Base-by-base conservation (phyloP, 108 stramenopile genomes). In the Cylindrotheca closterium region DNA sequence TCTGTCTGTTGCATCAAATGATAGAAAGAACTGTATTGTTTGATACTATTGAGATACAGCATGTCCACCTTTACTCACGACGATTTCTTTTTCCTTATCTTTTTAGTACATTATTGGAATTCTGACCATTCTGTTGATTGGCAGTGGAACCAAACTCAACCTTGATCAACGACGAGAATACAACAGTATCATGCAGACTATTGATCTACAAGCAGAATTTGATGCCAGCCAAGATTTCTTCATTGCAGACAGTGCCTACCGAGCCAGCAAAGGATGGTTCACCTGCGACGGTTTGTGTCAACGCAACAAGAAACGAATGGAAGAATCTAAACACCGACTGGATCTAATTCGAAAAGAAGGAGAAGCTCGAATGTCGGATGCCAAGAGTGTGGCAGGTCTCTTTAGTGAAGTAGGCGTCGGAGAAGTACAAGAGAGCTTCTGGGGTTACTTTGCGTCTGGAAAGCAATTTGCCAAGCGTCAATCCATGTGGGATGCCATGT, bases 401-500 rank as follows among this genome's bases (percentile, higher is more conserved):
- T 87, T 82, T 48, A 80, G 78, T 5, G 94, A 95, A 65, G 75
- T 95, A 1, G 94, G 91, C 1, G 87, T 95, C 15, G 79, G 73
- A 8, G 93, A 95, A 71, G 89, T 85, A 8, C 81, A 81, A 63
- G 93, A 95, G 71, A 71, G 70, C 25, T 95, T 95, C 69, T 95
- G 93, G 93, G 66, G 73, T 3, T 92, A 92, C 60, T 91, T 92
- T 57, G n/a, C 65, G 12, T n/a, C 55, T 2, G 93, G 89, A 28
- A 92, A 91, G 60, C 74, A 79, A 65, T 92, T 95, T 76, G 93
- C 93, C 31, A 92, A 90, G 63, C 75, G 94, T 33, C 94, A 92
- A 69, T 75, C 60, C 21, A 91, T 90, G 91, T 95, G 90, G 89
- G 94, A 95, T 74, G 85, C 85, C 53, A 75, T 95, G 82, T 86